Percentiles rank a stretch among this genome's conserved stretches.
Conservation (phyloP, 495 filamentous ascomycete species). For the Tuber umbilicatum region DNA sequence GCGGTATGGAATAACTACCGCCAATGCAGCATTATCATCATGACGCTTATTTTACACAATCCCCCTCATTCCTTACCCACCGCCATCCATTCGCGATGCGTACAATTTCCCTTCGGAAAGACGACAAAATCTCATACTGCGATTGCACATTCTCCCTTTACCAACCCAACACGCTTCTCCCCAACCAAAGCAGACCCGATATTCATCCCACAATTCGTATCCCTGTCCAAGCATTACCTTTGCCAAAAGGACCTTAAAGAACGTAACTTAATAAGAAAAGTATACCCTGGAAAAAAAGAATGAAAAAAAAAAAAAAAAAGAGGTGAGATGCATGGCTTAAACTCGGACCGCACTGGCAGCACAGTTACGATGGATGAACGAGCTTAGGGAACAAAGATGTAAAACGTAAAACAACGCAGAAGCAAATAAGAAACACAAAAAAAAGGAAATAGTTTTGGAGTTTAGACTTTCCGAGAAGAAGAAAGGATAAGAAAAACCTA, state of each 20-base stretch:
- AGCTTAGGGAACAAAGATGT: neutral
- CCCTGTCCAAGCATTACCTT: neutral
- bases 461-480: neutral
- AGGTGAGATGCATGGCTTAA: neutral
- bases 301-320: neutral
- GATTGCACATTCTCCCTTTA: neutral
- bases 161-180: neutral
- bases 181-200: neutral
- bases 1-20: neutral
- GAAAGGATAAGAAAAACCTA: conserved; percentile 5
- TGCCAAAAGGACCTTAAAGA: neutral
- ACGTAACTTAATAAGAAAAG: neutral
- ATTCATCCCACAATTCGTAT: neutral
- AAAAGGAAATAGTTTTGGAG: neutral
- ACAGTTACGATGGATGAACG: neutral
- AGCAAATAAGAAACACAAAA: neutral
- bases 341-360: neutral
- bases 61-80: neutral
- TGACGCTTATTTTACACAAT: neutral
- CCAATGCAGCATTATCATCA: neutral
- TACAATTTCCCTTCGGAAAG: neutral
- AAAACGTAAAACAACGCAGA: neutral
- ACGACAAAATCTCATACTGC: neutral
- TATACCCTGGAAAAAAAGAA: neutral
- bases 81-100: neutral